phyloP scores from a whole-genome alignment of 106 monocot genomes.

The Chionographis japonica region DNA sequence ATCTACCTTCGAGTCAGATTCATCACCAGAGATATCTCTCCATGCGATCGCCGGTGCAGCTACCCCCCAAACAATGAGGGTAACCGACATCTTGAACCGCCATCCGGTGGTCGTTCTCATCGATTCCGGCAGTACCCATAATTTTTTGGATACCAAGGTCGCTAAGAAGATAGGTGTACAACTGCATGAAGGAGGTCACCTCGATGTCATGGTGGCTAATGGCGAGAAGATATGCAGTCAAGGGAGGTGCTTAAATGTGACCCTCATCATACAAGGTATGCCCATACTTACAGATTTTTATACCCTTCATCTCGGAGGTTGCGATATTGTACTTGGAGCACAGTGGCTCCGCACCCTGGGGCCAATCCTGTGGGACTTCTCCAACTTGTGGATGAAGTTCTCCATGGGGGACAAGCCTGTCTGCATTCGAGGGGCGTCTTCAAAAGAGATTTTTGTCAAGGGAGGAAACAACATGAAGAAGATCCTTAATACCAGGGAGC shows the following conservation, averaged over 20 bases:
- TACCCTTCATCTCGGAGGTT: not conserved
- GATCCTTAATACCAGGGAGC: not conserved
- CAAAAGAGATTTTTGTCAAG: not conserved
- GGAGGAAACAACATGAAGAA: not conserved
- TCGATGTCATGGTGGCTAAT: not conserved
- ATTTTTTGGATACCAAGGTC: not conserved
- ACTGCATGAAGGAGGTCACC: not conserved
- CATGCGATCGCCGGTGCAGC: not conserved
- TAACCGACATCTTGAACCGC: not conserved
- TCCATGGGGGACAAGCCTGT: not conserved
- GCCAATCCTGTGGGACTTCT: conserved; percentile 1
- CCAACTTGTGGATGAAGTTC: conserved; percentile 3
- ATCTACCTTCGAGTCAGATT: not conserved
- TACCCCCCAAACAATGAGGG: conserved; percentile 4
- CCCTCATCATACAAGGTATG: not conserved
- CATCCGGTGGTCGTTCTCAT: not conserved
- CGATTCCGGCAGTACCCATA: conserved; percentile 13
- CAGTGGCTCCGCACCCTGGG: conserved; percentile 1
- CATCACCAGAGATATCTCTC: not conserved
- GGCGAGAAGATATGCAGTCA: not conserved
- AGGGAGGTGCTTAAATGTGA: not conserved
- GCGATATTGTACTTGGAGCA: conserved; percentile 6
- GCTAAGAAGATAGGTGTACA: not conserved
- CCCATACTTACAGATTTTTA: conserved; percentile 15
- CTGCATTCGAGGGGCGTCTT: not conserved